Evolutionary conservation across 495 filamentous ascomycete species (phyloP).

Genomic region (Penicillium tannophilum): DNA sequence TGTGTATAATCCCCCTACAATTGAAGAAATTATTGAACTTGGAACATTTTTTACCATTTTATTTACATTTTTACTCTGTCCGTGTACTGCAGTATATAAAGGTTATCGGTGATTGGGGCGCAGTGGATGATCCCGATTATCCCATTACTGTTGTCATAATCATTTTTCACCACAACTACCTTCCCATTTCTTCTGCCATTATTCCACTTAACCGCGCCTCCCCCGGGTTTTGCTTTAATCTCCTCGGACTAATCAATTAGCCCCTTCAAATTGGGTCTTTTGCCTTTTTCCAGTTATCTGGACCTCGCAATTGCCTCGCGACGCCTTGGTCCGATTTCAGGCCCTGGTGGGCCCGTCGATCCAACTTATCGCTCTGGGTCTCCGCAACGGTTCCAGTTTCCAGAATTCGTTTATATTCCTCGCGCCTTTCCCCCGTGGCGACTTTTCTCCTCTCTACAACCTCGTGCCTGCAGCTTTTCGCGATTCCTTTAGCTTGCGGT

Average conservation of each 20-base stretch:
- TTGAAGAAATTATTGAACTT: background rate
- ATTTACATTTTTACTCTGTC: background rate
- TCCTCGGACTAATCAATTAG: background rate
- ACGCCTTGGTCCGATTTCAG: conserved; percentile 24
- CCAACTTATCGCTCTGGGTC: conserved; percentile 25
- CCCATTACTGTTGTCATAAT: conserved; percentile 28
- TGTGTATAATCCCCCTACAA: background rate
- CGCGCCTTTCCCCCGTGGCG: conserved; percentile 29
- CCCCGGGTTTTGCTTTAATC: conserved; percentile 3
- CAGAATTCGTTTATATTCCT: conserved; percentile 31
- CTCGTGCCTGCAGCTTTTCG: background rate
- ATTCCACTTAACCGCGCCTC: conserved; percentile 19
- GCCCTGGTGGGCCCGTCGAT: conserved; percentile 27
- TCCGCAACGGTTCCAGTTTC: conserved; percentile 17
- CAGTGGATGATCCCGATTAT: conserved; percentile 16
- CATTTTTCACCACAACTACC: conserved; percentile 2
- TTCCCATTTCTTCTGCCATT: background rate
- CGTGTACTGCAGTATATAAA: background rate
- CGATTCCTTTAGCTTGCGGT: background rate
- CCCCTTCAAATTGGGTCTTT: background rate
- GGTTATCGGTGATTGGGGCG: background rate
- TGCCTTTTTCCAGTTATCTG: conserved; percentile 6
- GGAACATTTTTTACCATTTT: background rate
- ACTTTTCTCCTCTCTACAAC: conserved; percentile 28
- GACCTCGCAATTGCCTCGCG: conserved; percentile 14